Evolutionary conservation across 148 eudicot genomes (phyloP), one percentile per base, ranked within the genome.

Genomic region (Vaccinium vitisidaea): DNA sequence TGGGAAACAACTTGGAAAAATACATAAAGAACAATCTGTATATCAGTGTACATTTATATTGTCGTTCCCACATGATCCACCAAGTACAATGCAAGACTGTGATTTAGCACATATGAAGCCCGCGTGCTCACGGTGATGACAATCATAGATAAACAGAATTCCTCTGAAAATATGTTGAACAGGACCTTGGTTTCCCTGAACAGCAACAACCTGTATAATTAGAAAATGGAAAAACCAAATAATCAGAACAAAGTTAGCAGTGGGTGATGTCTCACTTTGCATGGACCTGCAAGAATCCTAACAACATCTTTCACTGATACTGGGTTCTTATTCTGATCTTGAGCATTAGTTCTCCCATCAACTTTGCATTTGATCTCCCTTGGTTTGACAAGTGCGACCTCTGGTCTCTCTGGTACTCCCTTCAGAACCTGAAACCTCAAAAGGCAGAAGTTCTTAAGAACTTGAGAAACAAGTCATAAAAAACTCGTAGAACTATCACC

Each of bases 71-170:
- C 92, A 93, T 80, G 97, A 92, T 55, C 98, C 98, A 54, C 99
- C 99, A 85, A 97, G 93, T 82, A 93, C 88, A 86, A 90, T 69
- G 82, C 99, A 97, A 48, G 96, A 87, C 74, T 93, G 93, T 36
- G 99, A 88, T 83, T 94, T 97, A 61, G 93, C 98, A 88, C 99
- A 97, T 23, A 97, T 92, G 85, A 94, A 97, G 83, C 99, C 99
- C 75, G 99, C 99, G 85, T 97, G 99, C 89, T 97, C 99, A 67
- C 93, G 98, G 85, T 97, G 99, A 88, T 95, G 98, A 16, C 99
- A 95, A 86, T 97, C 99, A 61, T 79, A 93, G 76, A 97, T 88
- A 88, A 97, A 97, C 54, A 97, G 83, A 71, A 93, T 87, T 75
- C 98, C 98, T 86, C 88, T 90, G 87, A 71, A 94, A 25, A 97